A percentile compares a stretch with the other conserved stretches of the same genome.
Evolutionary conservation across 2,329 filamentous ascomycete species (phyloP).

Genomic region (Venturiaceae sp.): DNA sequence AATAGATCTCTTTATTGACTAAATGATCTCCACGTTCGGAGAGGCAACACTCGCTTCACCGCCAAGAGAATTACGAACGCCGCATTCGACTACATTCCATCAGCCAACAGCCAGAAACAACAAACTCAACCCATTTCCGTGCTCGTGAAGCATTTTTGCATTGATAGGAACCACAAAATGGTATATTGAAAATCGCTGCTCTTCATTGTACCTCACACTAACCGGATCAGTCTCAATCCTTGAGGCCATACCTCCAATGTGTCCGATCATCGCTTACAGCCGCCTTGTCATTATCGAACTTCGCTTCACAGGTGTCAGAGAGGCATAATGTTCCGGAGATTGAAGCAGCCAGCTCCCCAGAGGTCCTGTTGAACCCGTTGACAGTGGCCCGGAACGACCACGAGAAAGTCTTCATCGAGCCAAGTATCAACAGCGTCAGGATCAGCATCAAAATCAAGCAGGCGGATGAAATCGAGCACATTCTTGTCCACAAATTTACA

Average conservation of each 20-base stretch:
- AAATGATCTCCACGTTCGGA: background rate
- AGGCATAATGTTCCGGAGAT: conserved; percentile 97
- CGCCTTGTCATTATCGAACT: conserved; percentile 89
- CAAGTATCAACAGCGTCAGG: conserved; percentile 91
- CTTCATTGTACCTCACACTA: background rate
- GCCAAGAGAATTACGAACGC: background rate
- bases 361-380: conserved; percentile 85
- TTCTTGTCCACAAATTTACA: conserved; percentile 96
- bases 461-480: conserved; percentile 97
- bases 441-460: conserved; percentile 99
- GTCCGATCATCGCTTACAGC: conserved; percentile 91
- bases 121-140: background rate
- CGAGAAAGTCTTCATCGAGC: conserved; percentile 91
- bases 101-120: background rate
- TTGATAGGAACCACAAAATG: background rate
- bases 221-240: conserved; percentile 69
- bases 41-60: background rate
- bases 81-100: background rate
- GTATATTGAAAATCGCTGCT: background rate
- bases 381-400: conserved; percentile 93
- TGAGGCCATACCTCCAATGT: conserved; percentile 92
- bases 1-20: background rate
- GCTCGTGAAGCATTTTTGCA: background rate
- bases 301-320: conserved; percentile 93
- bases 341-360: conserved; percentile 84